Conservation (phyloP, 495 filamentous ascomycete species). For the Neurospora sp. region DNA sequence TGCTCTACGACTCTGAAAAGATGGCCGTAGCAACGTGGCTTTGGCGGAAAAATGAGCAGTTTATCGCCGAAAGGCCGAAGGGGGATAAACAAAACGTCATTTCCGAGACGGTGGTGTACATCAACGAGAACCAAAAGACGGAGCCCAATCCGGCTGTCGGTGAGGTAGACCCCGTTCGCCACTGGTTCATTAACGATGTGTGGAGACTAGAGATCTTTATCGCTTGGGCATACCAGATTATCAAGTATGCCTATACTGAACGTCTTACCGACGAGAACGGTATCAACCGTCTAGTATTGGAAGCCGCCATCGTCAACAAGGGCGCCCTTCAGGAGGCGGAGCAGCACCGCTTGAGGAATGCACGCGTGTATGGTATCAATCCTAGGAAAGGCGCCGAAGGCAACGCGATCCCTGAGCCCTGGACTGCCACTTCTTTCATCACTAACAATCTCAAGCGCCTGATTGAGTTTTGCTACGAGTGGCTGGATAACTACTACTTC, state of each 20-base stretch:
- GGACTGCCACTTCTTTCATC: constrained; percentile 63
- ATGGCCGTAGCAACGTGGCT: constrained; percentile 72
- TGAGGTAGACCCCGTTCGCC: constrained; percentile 62
- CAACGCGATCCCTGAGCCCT: constrained; percentile 61
- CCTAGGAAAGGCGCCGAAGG: constrained; percentile 56
- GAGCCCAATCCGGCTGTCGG: constrained; percentile 44
- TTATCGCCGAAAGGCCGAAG: constrained; percentile 31
- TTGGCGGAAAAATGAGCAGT: constrained; percentile 65
- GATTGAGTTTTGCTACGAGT: constrained; percentile 37
- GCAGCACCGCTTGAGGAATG: constrained; percentile 58
- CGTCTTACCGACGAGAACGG: constrained; percentile 36
- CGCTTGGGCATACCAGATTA: constrained; percentile 61
- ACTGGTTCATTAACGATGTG: constrained; percentile 75
- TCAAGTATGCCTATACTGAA: constrained; percentile 55
- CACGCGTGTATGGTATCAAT: constrained; percentile 58
- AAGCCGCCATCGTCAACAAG: constrained; percentile 72
- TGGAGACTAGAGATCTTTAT: constrained; percentile 63
- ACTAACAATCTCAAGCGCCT: constrained; percentile 45
- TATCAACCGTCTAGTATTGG: constrained; percentile 47
- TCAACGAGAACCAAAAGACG: constrained; percentile 62
- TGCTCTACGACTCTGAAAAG: constrained; percentile 87
- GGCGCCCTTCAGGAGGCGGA: constrained; percentile 62
- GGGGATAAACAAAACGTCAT: constrained; percentile 48
- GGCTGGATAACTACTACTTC: constrained; percentile 17
- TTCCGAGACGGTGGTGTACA: constrained; percentile 54